These are phyloP conservation scores for Mortierella sp. DNA, from an alignment of 371 early-diverging fungal species.

Conservation along the genomic window DNA sequence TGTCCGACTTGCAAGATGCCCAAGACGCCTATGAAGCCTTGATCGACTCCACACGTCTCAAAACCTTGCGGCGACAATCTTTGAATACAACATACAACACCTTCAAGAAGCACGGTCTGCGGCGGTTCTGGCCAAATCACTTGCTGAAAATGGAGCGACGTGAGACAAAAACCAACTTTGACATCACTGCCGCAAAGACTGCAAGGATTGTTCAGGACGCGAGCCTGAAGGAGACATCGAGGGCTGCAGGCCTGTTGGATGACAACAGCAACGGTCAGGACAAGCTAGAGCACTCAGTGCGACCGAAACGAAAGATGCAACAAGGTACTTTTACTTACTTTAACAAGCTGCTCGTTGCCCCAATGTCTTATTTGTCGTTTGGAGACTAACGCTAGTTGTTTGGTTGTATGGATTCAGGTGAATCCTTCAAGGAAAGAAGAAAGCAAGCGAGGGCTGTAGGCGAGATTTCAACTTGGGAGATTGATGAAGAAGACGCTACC, in stretches of 20 bases:
- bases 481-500: neutral
- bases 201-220: conserved; percentile 15
- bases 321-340: conserved; percentile 10
- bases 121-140: conserved; percentile 11
- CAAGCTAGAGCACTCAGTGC: neutral
- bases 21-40: conserved; percentile 11
- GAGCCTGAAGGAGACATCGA: conserved; percentile 14
- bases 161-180: conserved; percentile 15
- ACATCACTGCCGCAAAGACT: conserved; percentile 15
- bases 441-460: conserved; percentile 15
- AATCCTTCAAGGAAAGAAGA: conserved; percentile 11
- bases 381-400: neutral
- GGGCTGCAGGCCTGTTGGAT: conserved; percentile 11
- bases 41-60: conserved; percentile 15
- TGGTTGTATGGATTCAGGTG: conserved; percentile 9
- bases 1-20: conserved; percentile 10
- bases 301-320: conserved; percentile 14
- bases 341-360: neutral
- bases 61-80: conserved; percentile 7
- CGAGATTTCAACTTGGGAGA: neutral
- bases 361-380: neutral
- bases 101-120: conserved; percentile 19
- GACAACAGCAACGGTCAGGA: conserved; percentile 2
- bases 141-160: conserved; percentile 7
- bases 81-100: conserved; percentile 17